Conservation (phyloP, 2,329 filamentous ascomycete species). For the Colletotrichum caudatum region DNA sequence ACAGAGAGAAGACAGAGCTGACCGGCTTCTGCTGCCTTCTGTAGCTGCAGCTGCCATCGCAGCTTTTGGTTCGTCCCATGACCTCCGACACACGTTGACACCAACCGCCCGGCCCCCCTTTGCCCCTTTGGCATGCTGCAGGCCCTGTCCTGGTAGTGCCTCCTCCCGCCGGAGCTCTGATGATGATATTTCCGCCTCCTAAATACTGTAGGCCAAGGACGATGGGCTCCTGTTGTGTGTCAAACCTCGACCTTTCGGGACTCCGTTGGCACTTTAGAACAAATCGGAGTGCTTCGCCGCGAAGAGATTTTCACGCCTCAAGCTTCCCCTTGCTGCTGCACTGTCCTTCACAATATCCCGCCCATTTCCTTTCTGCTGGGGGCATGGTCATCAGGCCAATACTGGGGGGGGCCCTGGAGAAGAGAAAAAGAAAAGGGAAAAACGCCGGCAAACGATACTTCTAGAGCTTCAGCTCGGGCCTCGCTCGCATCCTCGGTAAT, state of each 20-base stretch:
- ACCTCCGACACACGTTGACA: conserved; percentile 4
- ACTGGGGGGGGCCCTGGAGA: neutral
- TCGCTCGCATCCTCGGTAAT: conserved; percentile 22
- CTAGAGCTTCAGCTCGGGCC: conserved; percentile 21
- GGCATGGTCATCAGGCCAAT: conserved; percentile 2
- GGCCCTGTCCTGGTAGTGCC: conserved; percentile 37
- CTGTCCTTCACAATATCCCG: conserved; percentile 39
- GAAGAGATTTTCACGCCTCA: conserved; percentile 31
- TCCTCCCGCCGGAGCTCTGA: conserved; percentile 35
- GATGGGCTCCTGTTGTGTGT: neutral
- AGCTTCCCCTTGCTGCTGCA: conserved; percentile 28
- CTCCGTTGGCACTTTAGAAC: conserved; percentile 14
- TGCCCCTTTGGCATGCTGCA: conserved; percentile 31
- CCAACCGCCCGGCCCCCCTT: conserved; percentile 10
- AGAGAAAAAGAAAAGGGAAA: neutral
- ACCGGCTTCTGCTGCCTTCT: neutral
- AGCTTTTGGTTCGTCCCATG: conserved; percentile 36
- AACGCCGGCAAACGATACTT: conserved; percentile 1
- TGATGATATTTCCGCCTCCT: conserved; percentile 16
- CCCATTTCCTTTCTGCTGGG: conserved; percentile 24
- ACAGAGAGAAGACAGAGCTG: neutral
- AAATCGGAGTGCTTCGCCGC: conserved; percentile 28
- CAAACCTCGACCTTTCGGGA: conserved; percentile 5
- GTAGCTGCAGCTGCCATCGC: conserved; percentile 13
- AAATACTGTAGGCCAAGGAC: neutral